Evolutionary conservation across 345 rosid species (phyloP), one percentile per base, ranked within the genome.

Genomic region (Durio zibethinus): DNA sequence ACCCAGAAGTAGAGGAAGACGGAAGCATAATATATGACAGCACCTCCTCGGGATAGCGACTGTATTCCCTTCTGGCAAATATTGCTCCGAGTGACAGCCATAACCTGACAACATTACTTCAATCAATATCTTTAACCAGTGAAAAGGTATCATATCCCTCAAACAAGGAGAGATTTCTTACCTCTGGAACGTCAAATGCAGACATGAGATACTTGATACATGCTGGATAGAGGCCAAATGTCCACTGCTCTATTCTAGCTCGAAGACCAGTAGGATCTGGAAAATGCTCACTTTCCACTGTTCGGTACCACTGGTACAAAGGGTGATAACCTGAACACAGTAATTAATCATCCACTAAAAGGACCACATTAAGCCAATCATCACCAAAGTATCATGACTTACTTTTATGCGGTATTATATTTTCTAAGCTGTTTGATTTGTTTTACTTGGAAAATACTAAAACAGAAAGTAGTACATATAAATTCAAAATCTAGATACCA

Each of bases 251-350:
- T 1, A 96, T 90, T 71, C 99, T 94, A 35, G 92, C 85, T 84
- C 99, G 89, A 84, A 96, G 99, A 53, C 98, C 99, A 76, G 97
- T 93, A 69, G 99, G 99, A 85, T 96, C 99, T 0, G 99, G 99
- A 81, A 96, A 96, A 83, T 96, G 99, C 84, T 96, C 95, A 29
- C 80, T 92, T 83, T 96, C 99, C 81, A 96, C 95, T 33, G 94
- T 75, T 83, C 81, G 90, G 88, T 96, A 96, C 99, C 99, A 96
- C 90, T 93, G 90, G 70, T 92, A 96, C 77, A 96, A 85, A 23
- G 97, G 78, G 84, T 96, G 99, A 82, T 96, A 96, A 80, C 99
- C 99, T 96, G 87, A 42, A 81, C 57, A 43, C 63, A 31, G 63
- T 67, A 77, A 66, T 31, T 23, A 40, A 29, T 48, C 73, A 48